Percentiles rank a stretch among this genome's conserved stretches.
phyloP scores from a whole-genome alignment of 257 asterid genomes.

The Cordia subcordata region DNA sequence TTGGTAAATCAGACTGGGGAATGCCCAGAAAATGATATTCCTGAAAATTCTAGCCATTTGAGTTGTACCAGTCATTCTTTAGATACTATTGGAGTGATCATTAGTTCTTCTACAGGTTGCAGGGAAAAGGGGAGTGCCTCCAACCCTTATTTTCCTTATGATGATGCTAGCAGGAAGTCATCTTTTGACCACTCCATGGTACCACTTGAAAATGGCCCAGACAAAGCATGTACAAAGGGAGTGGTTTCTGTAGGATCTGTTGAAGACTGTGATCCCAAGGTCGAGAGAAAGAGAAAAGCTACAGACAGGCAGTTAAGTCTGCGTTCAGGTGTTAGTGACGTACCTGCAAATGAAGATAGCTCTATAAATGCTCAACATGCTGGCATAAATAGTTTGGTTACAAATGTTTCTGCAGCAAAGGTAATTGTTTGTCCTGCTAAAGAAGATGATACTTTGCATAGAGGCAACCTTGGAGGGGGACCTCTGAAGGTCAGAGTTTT shows the following conservation, averaged over 20 bases:
- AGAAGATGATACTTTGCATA: constrained; percentile 22
- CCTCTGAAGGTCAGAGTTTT: constrained; percentile 24
- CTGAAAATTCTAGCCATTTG: constrained; percentile 17
- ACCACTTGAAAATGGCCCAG: constrained; percentile 17
- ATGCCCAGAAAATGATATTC: constrained; percentile 14
- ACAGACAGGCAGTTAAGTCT: constrained; percentile 24
- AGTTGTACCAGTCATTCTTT: constrained; percentile 25
- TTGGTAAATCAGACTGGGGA: constrained; percentile 8
- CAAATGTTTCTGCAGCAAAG: constrained; percentile 29
- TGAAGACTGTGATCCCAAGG: constrained; percentile 24
- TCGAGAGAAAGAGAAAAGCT: constrained; percentile 42
- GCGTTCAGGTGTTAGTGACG: constrained; percentile 17
- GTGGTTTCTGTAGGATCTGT: constrained; percentile 18
- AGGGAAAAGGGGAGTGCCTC: constrained; percentile 16
- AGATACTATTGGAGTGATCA: constrained; percentile 16
- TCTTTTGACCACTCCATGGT: constrained; percentile 13
- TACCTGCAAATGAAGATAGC: constrained; percentile 10
- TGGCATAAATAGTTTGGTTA: constrained; percentile 4
- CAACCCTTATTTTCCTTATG: constrained; percentile 17
- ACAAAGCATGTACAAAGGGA: constrained; percentile 21
- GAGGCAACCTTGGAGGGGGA: constrained; percentile 18
- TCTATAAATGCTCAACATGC: constrained; percentile 23
- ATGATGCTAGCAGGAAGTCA: constrained; percentile 14
- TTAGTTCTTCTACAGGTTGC: constrained; percentile 22
- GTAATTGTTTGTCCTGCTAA: constrained; percentile 26